These are phyloP conservation scores for Polygonum aviculare DNA, from an alignment of 148 eudicot species.

Conservation along the genomic window DNA sequence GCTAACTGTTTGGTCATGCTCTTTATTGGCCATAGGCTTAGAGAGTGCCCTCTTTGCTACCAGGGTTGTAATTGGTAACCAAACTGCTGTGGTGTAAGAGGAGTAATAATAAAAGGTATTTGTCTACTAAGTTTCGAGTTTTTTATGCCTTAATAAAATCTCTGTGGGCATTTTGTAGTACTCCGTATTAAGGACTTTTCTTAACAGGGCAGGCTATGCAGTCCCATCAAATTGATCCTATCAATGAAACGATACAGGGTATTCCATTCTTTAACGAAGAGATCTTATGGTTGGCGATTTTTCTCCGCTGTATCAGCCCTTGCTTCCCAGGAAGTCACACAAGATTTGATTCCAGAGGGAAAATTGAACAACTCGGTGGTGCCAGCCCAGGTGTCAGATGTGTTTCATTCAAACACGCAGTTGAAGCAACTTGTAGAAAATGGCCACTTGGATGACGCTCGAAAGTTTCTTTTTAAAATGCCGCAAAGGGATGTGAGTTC, in stretches of 20 bases:
- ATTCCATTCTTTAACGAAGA: constrained; percentile 4
- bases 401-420: constrained; percentile 33
- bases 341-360: constrained; percentile 9
- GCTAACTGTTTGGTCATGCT: too few relatives aligned
- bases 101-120: not conserved
- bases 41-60: too few relatives aligned
- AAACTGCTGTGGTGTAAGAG: not conserved
- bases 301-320: constrained; percentile 17
- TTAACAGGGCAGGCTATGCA: not conserved
- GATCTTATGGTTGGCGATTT: constrained; percentile 19
- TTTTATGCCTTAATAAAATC: not conserved
- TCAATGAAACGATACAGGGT: not conserved
- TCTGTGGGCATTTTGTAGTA: not conserved
- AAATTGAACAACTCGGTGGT: not conserved
- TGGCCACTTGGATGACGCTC: constrained; percentile 50
- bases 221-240: constrained; percentile 2
- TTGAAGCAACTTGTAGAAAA: constrained; percentile 39
- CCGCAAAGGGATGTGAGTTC: constrained; percentile 60
- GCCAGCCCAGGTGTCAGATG: constrained; percentile 16
- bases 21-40: too few relatives aligned
- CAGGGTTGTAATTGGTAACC: too few relatives aligned
- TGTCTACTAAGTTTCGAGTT: not conserved
- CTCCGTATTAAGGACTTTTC: not conserved
- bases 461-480: constrained; percentile 58
- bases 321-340: constrained; percentile 17